A percentile compares a stretch with the other conserved stretches of the same genome.
Conservation (phyloP, 1,139 yeast species). For the Kodamaea plutei region DNA sequence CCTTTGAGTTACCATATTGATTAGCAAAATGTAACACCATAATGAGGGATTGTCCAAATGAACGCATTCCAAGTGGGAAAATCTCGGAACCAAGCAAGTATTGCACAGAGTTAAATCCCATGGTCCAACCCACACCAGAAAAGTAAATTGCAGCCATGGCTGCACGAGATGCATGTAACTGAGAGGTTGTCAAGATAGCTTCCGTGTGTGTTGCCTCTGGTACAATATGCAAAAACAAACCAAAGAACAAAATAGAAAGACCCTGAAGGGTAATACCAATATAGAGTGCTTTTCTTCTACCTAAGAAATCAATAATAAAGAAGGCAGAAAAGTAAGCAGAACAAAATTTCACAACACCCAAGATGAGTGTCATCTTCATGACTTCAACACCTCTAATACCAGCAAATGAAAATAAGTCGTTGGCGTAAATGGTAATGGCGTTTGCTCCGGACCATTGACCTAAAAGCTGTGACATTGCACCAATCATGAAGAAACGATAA, state of each 20-base stretch:
- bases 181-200: conserved; percentile 13
- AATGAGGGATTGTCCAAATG: conserved; percentile 20
- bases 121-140: conserved; percentile 24
- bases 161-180: conserved; percentile 15
- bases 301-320: conserved; percentile 45
- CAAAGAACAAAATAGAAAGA: conserved; percentile 17
- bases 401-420: conserved; percentile 50
- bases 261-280: conserved; percentile 25
- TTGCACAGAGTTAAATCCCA: conserved; percentile 23
- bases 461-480: conserved; percentile 45
- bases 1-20: conserved; percentile 24
- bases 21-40: conserved; percentile 25
- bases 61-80: conserved; percentile 22
- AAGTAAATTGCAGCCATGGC: conserved; percentile 21
- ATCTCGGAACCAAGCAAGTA: conserved; percentile 22
- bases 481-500: conserved; percentile 42
- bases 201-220: conserved; percentile 16
- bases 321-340: conserved; percentile 41
- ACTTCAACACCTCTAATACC: conserved; percentile 36
- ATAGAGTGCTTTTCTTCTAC: conserved; percentile 34
- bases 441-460: conserved; percentile 67
- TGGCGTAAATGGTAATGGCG: conserved; percentile 40
- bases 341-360: conserved; percentile 44
- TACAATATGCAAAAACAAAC: conserved; percentile 18
- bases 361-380: conserved; percentile 44